Evolutionary conservation across 257 asterid genomes (phyloP), one percentile per base, ranked within the genome.

Genomic region (Penstemon davidsonii): DNA sequence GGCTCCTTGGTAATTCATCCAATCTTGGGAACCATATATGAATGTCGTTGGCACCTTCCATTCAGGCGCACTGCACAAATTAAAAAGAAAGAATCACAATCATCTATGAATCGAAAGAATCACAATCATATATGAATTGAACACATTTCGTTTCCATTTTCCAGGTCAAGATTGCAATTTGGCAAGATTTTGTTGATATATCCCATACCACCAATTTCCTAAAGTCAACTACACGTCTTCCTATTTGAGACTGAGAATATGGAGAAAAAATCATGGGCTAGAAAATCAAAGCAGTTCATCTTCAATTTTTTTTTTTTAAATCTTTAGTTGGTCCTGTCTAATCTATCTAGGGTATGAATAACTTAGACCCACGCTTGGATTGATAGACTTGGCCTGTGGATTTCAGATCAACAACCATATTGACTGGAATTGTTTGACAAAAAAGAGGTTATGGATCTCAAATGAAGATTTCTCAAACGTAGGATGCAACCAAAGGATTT

Each of bases 11-110:
- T 82, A 86, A 62, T 79, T 71, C 94, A 86, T 88, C 96, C 96
- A 88, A 78, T 88, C 96, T 39, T 81, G 68, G 61, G 68, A 8
- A 51, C 96, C 96, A 15, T 88, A 88, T 55, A 88, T 84, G 79
- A 86, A 88, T 42, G 94, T 64, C 11, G 91, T 88, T 11, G 96
- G 91, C 70, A 88, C 94, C 73, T 83, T 86, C 94, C 91, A 88
- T 49, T 86, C 94, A 3, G 91, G 74, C 18, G 91, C 94, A 67
- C 96, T 88, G 85, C 74, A 77, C 50, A 40, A 43, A 50, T 25
- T 25, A 45, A n/a, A 52, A 4, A 36, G 7, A 13, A 15, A 25
- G 33, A 25, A 25, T 25, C 33, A 25, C 13, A 2, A 46, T 8
- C 53, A 46, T 46, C 45, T n/a, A 25, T 19, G 11, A 8, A 18